Base-by-base conservation (phyloP, 352 stramenopile genomes). In the Globisporangium echinulatum region DNA sequence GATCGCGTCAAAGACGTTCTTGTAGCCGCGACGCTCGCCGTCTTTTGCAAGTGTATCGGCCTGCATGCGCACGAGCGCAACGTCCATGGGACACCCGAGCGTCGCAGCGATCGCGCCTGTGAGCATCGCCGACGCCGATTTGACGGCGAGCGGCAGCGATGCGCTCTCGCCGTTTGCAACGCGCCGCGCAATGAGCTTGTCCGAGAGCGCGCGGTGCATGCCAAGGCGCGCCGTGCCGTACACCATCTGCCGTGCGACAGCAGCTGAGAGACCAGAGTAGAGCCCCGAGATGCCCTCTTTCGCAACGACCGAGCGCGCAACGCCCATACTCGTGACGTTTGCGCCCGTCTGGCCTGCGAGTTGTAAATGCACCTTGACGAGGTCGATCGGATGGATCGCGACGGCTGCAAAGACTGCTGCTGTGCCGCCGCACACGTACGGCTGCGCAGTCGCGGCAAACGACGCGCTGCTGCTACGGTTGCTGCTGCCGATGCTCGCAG, bases 31-130 rank as follows among this genome's bases (percentile, higher is more conserved):
- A 61, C 96, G 85, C 63, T 98, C 86, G 42, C 79, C 77, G 15
- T 77, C 70, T 14, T 87, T 82, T 17, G 96, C 96, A 69, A 99
- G 90, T 54, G 88, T 96, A 70, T 99, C 97, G 51, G 92, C 88
- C 75, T 99, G 97, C 84, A 99, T 97, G 58, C 97, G 82, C 60
- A 99, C 97, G 15, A 99, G 84, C 13, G 97, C 88, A 14, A 98
- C 96, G 66, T 99, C 97, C 77, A 99, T 98, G 19, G 97, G 97
- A 47, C 96, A 99, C 38, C 97, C 97, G 42, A 99, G 96, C 46
- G 91, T 98, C 40, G 98, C 97, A 4, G 93, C 96, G 67, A 99
- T 87, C 6, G 66, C 85, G 44, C 85, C 85, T 10, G 85, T 92
- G 17, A 74, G 66, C 59, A 92, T 91, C 39, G 82, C 85, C 17